These are phyloP conservation scores for Pleoardoris graminearum DNA, from an alignment of 2,329 filamentous ascomycete genomes.

Conservation along the genomic window DNA sequence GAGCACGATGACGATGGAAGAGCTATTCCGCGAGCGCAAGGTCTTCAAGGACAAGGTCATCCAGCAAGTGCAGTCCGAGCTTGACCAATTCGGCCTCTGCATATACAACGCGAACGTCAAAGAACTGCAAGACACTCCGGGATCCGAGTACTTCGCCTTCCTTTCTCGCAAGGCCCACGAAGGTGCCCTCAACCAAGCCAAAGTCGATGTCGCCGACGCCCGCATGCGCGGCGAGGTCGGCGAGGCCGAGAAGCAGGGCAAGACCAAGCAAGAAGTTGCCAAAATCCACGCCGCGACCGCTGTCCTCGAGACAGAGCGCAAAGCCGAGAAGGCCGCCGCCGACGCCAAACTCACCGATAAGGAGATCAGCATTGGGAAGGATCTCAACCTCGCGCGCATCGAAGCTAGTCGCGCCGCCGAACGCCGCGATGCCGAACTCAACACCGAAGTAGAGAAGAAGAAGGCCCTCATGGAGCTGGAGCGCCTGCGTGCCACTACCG, in stretches of 20 bases:
- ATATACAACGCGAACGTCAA: slow-evolving; percentile 76
- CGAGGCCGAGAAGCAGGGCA: slow-evolving; percentile 75
- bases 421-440: slow-evolving; percentile 76
- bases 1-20: slow-evolving; percentile 89
- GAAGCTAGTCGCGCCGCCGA: slow-evolving; percentile 73
- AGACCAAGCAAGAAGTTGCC: slow-evolving; percentile 82
- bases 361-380: slow-evolving; percentile 71
- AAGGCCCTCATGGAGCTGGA: slow-evolving; percentile 80
- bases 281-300: slow-evolving; percentile 87
- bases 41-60: slow-evolving; percentile 72
- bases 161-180: slow-evolving; percentile 83
- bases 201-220: slow-evolving; percentile 63
- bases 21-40: slow-evolving; percentile 78
- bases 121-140: slow-evolving; percentile 80
- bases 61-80: slow-evolving; percentile 71
- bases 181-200: slow-evolving; percentile 79
- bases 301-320: slow-evolving; percentile 80
- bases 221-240: slow-evolving; percentile 70
- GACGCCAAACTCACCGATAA: slow-evolving; percentile 75
- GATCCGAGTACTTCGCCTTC: slow-evolving; percentile 81
- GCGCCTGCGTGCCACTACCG: slow-evolving; percentile 73
- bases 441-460: slow-evolving; percentile 75
- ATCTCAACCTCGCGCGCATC: slow-evolving; percentile 76
- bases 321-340: slow-evolving; percentile 77
- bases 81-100: slow-evolving; percentile 77